Base-by-base conservation (phyloP, 208 protist species). In the Leptomonas pyrrhocoris region DNA sequence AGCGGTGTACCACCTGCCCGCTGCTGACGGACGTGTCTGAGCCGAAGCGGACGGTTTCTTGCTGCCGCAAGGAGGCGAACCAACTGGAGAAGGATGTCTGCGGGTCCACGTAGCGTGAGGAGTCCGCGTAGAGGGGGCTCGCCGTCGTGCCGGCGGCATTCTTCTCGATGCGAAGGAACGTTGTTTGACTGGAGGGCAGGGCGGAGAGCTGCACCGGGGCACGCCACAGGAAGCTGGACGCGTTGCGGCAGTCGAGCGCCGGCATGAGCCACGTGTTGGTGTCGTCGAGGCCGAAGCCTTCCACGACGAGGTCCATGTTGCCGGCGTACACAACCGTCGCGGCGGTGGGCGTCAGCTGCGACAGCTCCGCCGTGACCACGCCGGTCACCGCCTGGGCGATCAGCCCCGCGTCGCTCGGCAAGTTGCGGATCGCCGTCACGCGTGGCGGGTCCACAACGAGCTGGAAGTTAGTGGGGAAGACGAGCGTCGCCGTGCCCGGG, bases 221-320 rank as follows among this genome's bases (percentile, higher is more conserved):
- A 2, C 69, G 76, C 89, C 89, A 94, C n/a, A 92, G 71, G 43
- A 84, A 88, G 69, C 73, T 90, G 2, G 81, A 86, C 19, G 74
- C 67, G 72, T 92, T 88, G 48, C 67, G 61, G 64, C 89, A 94
- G 73, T 90, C 78, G 45, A 84, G 63, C 21, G 89, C 85, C 27
- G 89, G 89, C 21, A 88, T 80, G 36, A 94, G 73, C 65, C 79
- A 79, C 46, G 81, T 80, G 51, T 78, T 70, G 30, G 49, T 31
- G 46, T 73, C 80, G 11, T 85, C 69, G 19, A 94, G 56, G 16
- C 83, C 85, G 55, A 91, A 89, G 12, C 89, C 89, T 31, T 88
- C 82, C 50, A 94, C 86, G 12, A 90, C 9, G 31, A 94, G 64
- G 28, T 90, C 83, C 67, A 91, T 85, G 74, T 61, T 83, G 23